Base-by-base conservation (phyloP, 2,329 filamentous ascomycete genomes). In the Penicillium sp. region DNA sequence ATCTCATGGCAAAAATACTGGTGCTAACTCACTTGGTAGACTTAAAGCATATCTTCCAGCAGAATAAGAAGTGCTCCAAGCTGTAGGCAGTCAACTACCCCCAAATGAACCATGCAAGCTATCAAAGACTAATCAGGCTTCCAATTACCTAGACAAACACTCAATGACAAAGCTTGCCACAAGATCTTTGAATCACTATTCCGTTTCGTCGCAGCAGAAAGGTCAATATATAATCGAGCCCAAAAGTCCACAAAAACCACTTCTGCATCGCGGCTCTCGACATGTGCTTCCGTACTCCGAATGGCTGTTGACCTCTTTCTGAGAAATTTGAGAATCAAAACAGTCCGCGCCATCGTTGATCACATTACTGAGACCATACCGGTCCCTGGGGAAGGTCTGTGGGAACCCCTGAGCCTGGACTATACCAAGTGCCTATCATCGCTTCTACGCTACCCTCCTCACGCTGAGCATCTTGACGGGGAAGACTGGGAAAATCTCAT, bases 131-230 rank as follows among this genome's bases (percentile, higher is more conserved):
- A 52, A 68, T 55, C 23, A n/a, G 9, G 39, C 55, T 41, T 23
- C 19, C 25, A 29, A 23, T 44, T 50, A 45, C 55, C 49, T 62
- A 76, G 75, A 60, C 72, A 78, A 34, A 67, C 69, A 6, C 78
- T 96, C 34, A 83, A 82, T 45, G 91, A 96, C 70, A 90, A 89
- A 70, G 83, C 84, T n/a, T 96, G 90, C 64, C 88, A 94, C 68
- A 83, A 84, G 58, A 86, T 97, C 43, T 90, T 91, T 65, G 91
- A 97, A 68, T 83, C 85, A 1, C 78, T 97, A 3, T 96, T 97
- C 69, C 82, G 83, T 53, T 87, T 86, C 62, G 81, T 87, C 82
- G 68, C 83, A 83, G 74, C 81, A 15, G 92, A 96, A 65, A 91
- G 90, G 69, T 79, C 85, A 10, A 71, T 75, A 19, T 89, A 84